These are phyloP conservation scores for Mantamonas sphyraenae DNA, from an alignment of 78 protist genomes.

Conservation along the genomic window DNA sequence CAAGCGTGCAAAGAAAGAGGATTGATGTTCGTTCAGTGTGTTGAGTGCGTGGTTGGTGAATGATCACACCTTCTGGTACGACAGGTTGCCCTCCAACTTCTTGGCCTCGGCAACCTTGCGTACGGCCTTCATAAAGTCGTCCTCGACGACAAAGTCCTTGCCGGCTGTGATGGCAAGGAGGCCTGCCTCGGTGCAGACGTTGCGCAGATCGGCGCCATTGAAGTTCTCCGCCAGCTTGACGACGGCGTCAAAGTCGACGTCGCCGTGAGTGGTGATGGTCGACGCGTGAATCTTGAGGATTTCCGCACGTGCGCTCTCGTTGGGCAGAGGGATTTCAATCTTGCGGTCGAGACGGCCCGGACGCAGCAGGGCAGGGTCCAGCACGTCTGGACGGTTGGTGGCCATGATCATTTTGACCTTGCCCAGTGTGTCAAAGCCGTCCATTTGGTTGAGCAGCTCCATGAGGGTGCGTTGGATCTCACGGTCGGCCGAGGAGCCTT, in stretches of 20 bases:
- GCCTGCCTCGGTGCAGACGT: slow-evolving; percentile 98
- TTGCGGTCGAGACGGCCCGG: slow-evolving; percentile 94
- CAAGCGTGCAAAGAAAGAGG: too few species aligned
- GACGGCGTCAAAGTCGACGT: slow-evolving; percentile 92
- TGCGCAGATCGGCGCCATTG: slow-evolving; percentile 99
- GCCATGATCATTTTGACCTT: slow-evolving; percentile 98
- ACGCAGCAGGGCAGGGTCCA: slow-evolving; percentile 95
- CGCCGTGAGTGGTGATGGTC: slow-evolving; percentile 81
- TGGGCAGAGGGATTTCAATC: slow-evolving; percentile 97
- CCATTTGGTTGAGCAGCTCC: slow-evolving; percentile 97
- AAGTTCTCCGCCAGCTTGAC: slow-evolving; percentile 94
- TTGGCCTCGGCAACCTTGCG: slow-evolving; percentile 90
- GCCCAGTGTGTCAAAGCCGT: slow-evolving; percentile 94
- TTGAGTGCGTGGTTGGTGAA: too few species aligned
- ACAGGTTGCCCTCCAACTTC: slow-evolving; percentile 88
- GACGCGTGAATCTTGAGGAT: slow-evolving; percentile 95
- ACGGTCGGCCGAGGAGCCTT: slow-evolving; percentile 95
- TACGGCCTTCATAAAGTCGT: slow-evolving; percentile 97
- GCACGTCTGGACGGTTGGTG: slow-evolving; percentile 96
- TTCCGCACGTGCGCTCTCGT: slow-evolving; percentile 85
- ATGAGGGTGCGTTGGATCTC: slow-evolving; percentile 98
- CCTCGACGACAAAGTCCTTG: slow-evolving; percentile 83
- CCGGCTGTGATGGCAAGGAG: slow-evolving; percentile 96
- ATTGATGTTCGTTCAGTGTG: too few species aligned
- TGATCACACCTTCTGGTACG: slow-evolving; percentile 54